phyloP scores from a whole-genome alignment of 208 protist genomes.

The Crithidia fasciculata region DNA sequence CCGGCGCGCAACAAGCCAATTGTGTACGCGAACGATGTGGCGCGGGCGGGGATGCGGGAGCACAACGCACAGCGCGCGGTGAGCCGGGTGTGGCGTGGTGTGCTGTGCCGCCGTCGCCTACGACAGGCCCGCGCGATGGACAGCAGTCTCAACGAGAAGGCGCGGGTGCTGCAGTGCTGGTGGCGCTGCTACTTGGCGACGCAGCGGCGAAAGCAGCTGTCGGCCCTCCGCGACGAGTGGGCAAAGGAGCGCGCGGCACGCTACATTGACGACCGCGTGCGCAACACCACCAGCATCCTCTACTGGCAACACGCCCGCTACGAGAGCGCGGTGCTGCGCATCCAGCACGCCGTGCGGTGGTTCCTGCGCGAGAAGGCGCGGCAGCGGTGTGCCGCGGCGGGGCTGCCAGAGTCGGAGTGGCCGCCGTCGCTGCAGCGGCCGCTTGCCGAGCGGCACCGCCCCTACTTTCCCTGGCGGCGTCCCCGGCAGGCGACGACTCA shows the following conservation, averaged over 20 bases:
- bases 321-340: slow-evolving; percentile 63
- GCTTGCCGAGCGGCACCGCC: slow-evolving; percentile 21
- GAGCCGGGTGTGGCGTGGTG: slow-evolving; percentile 80
- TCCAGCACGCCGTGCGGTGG: slow-evolving; percentile 79
- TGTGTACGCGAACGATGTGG: slow-evolving; percentile 62
- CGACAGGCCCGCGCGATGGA: slow-evolving; percentile 48
- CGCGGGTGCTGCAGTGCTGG: slow-evolving; percentile 80
- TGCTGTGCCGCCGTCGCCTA: slow-evolving; percentile 69
- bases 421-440: slow-evolving; percentile 46
- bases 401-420: slow-evolving; percentile 34
- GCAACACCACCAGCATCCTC: slow-evolving; percentile 60
- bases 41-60: slow-evolving; percentile 56
- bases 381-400: slow-evolving; percentile 14
- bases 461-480: slow-evolving; percentile 80
- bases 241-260: slow-evolving; percentile 39
- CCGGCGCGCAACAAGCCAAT: slow-evolving; percentile 40
- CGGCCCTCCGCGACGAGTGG: slow-evolving; percentile 53
- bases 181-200: slow-evolving; percentile 63
- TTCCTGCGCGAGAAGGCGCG: slow-evolving; percentile 42
- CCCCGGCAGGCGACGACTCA: too few relatives aligned
- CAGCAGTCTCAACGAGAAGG: slow-evolving; percentile 52
- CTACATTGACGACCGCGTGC: slow-evolving; percentile 51
- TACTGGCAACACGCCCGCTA: slow-evolving; percentile 79
- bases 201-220: slow-evolving; percentile 41
- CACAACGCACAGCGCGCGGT: slow-evolving; percentile 72